Base-by-base conservation (phyloP, 495 filamentous ascomycete species). In the Friedmanniomyces endolithicus region DNA sequence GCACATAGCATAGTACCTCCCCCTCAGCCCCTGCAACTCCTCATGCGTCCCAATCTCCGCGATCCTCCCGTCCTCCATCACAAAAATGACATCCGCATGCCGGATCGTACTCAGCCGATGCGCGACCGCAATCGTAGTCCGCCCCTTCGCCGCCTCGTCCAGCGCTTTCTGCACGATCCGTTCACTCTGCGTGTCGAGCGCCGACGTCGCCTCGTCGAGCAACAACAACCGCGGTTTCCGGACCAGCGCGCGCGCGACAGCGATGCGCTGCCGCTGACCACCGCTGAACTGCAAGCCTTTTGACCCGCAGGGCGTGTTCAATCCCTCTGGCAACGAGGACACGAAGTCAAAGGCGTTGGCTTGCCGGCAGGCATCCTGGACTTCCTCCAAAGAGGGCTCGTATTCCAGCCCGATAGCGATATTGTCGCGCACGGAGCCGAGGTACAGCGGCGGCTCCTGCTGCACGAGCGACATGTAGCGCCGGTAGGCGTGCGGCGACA, bases 191-290 rank as follows among this genome's bases (percentile, higher is more conserved):
- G 81, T 79, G 56, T 94, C 87, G 35, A 90, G 70, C n/a, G 80
- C 79, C 40, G 74, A 79, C 6, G 87, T 90, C 0, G 86, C 83
- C 67, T 94, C 87, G 61, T 94, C 87, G 1, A 94, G 72, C 29
- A 94, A 68, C 57, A 90, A 66, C 27, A 90, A 69, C 44, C 74
- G 70, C 3, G 87, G 86, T 44, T 84, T 76, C 11, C 86, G 78
- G 11, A 94, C 78, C 24, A 90, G 70, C 0, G 87, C 86, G 20
- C 87, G 69, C 1, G 87, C 87, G 49, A 94, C 85, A 0, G 83
- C 76, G 17, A 94, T 66, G 14, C 86, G 72, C 64, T 90, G 87
- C 63, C 80, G 81, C 68, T 94, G 87, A 0, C 86, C 87, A 4
- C 86, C 87, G 0, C 80, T 85, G 48, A 94, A 75, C 40, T 73